These are phyloP conservation scores for Lanmaoa pseudosensibilis DNA, from an alignment of 768 basidiomycete species.

Conservation along the genomic window DNA sequence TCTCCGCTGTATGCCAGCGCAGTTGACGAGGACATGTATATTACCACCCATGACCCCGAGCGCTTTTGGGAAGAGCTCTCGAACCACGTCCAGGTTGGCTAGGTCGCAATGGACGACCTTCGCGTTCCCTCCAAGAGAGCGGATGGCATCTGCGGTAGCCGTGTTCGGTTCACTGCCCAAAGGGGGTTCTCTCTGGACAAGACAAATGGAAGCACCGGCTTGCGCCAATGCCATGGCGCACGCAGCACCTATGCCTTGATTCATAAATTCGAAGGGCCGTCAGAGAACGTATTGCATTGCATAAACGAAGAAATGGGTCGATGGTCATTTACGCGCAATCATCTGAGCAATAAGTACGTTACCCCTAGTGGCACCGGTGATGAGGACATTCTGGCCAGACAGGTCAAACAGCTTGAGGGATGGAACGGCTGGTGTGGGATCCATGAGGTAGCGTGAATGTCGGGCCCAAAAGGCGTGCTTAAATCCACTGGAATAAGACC, in stretches of 20 bases:
- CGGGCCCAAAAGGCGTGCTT: constrained; percentile 17
- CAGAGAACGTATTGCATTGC: constrained; percentile 9
- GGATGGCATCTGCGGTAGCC: constrained; percentile 38
- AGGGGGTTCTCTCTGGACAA: constrained; percentile 47
- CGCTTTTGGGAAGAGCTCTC: constrained; percentile 47
- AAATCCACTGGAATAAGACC: constrained; percentile 15
- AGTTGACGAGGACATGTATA: constrained; percentile 69
- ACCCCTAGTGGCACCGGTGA: constrained; percentile 83
- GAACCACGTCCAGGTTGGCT: constrained; percentile 48
- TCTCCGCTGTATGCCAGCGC: constrained; percentile 61
- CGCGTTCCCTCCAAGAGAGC: constrained; percentile 34
- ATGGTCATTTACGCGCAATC: constrained; percentile 16
- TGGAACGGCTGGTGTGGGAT: constrained; percentile 49
- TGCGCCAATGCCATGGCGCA: constrained; percentile 56
- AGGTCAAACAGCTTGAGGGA: constrained; percentile 67
- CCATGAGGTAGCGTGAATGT: constrained; percentile 38
- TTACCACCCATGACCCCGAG: constrained; percentile 49
- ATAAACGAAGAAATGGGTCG: constrained; percentile 11
- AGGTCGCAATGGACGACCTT: constrained; percentile 60
- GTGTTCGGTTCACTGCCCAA: constrained; percentile 35
- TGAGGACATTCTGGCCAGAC: constrained; percentile 63
- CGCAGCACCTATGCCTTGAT: constrained; percentile 53
- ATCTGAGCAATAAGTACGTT: constrained; percentile 28
- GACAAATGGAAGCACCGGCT: constrained; percentile 51
- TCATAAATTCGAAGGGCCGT: constrained; percentile 10